Base-by-base conservation (phyloP, 2,329 filamentous ascomycete species). In the Cladobotryum mycophilum region DNA sequence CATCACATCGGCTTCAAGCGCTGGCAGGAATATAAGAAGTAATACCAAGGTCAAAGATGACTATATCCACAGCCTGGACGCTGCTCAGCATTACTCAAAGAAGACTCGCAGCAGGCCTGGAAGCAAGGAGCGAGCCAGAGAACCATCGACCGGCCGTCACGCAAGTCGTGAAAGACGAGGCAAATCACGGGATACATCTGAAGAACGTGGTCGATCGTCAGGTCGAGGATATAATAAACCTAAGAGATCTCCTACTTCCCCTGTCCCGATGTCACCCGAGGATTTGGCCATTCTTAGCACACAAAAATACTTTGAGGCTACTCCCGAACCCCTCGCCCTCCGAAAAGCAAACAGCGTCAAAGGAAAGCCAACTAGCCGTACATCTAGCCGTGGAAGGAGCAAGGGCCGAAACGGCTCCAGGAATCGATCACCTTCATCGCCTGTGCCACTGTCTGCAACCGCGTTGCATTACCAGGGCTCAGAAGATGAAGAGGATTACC, bases 251-350 rank as follows among this genome's bases (percentile, higher is more conserved):
- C 92, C 92, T 1, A 95, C 89, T 2, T 96, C 92, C 0, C 92
- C 92, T 0, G 79, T 96, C 2, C 89, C 91, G 3, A 96, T 96
- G 91, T 95, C 91, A 3, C 90, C 90, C 0, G 89, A 96, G 60
- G 90, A 96, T 60, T 65, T 88, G 53, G 81, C 82, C 61, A 84
- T 80, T 58, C 67, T 86, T 45, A 79, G 77, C 55, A 79, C 73
- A 1, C 72, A 75, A 1, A 70, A 62, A 25, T 60, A 61, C 56
- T 63, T 47, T 6, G 61, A 64, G 2, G 55, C 15, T 14, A 11
- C 57, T 2, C 64, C 58, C 15, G 76, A 78, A 17, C 73, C 76
- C 4, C 58, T 60, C 40, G 76, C 74, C 0, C 69, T 73, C 34
- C 70, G 70, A 22, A 79, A 78, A 60, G 62, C 69, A 7, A 66